Base-by-base conservation (phyloP, 1,284 basidiomycete species). In the Leccinum pallidistipes region DNA sequence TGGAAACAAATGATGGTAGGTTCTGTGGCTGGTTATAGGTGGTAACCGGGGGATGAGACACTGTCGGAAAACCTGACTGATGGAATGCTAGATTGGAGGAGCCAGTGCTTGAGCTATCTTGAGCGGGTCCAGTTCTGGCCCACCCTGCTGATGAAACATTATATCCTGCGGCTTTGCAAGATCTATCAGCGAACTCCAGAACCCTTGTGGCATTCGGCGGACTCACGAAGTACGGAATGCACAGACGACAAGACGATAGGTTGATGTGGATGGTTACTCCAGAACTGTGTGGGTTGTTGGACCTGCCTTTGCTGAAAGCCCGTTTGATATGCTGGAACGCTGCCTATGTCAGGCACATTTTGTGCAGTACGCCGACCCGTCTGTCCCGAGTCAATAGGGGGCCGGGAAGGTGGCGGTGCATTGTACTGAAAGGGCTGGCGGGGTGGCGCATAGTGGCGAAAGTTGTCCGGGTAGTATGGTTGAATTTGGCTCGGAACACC, bases 141-240 rank as follows among this genome's bases (percentile, higher is more conserved):
- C 51, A 55, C 56, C 50, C 65, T 6, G 38, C 24, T 12, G 53
- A 27, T 36, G 58, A 29, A 52, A 31, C 6, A 29, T 66, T 12
- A 47, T 68, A 56, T 49, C 57, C 59, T 54, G 56, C 7, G 7
- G 24, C 58, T 60, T 3, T 14, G 49, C 31, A 3, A 21, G 50
- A 57, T 27, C 32, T 31, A 29, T 69, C 32, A 66, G 55, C 5
- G 27, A 47, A 53, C 4, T 2, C n/a, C 32, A 50, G 53, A 18
- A 50, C 4, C 9, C 11, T 36, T 47, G 3, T 38, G 3, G 12
- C 8, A 57, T 51, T 11, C 10, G 8, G 24, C 27, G 31, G 27
- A 71, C 69, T 34, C 27, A 74, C 72, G 60, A 36, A 59, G 40
- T 8, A 45, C 9, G 18, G 45, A 7, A 45, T 34, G 27, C 9